phyloP scores from a whole-genome alignment of 495 filamentous ascomycete species.

The Chaetomium cochliodes region DNA sequence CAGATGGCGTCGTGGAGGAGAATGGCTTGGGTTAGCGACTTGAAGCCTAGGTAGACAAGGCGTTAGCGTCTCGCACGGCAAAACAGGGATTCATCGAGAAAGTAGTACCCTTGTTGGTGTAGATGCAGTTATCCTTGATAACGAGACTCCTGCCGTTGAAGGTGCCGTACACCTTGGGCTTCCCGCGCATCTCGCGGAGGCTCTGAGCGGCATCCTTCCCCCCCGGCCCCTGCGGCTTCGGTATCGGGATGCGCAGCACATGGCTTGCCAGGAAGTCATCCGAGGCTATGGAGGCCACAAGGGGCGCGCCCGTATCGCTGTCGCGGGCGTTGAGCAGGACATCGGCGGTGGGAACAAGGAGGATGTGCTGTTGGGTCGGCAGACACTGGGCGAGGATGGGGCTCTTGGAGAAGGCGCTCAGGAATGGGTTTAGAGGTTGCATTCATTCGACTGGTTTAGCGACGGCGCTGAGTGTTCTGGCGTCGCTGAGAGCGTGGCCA shows the following conservation, averaged over 20 bases:
- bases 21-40: conserved; percentile 84
- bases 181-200: conserved; percentile 85
- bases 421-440: conserved; percentile 98
- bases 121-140: conserved; percentile 89
- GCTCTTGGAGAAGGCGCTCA: conserved; percentile 97
- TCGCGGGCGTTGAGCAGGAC: conserved; percentile 85
- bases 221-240: conserved; percentile 52
- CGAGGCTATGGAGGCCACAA: conserved; percentile 76
- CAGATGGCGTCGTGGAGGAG: conserved; percentile 83
- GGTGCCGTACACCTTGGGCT: conserved; percentile 89
- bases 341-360: conserved; percentile 92
- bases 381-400: conserved; percentile 88
- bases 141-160: conserved; percentile 91
- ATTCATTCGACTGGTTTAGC: conserved; percentile 59
- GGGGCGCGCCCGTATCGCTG: conserved; percentile 72
- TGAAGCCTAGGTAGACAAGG: conserved; percentile 66
- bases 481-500: conserved; percentile 23
- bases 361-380: conserved; percentile 87
- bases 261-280: conserved; percentile 98
- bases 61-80: conserved; percentile 10
- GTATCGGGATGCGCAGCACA: conserved; percentile 79
- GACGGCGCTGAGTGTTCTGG: conserved; percentile 25
- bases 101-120: conserved; percentile 86
- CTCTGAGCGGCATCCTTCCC: conserved; percentile 66
- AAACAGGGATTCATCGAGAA: no score